Evolutionary conservation across 1,284 basidiomycete species (phyloP).

Genomic region (Ustilago cynodontis): DNA sequence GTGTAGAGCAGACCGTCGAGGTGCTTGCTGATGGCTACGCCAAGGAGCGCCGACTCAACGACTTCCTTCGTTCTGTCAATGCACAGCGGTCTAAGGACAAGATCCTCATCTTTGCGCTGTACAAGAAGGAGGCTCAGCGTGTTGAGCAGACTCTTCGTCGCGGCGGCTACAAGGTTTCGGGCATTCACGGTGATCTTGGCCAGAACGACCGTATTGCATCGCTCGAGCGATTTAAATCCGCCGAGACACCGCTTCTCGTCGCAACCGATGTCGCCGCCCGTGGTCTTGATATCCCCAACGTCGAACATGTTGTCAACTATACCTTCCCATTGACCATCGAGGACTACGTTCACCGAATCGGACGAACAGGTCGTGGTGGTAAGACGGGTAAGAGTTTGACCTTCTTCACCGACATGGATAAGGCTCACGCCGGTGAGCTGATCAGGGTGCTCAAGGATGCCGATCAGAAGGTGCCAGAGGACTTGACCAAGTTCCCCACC

Average conservation of each 20-base stretch:
- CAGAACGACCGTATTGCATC: conserved; percentile 88
- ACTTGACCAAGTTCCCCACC: conserved; percentile 88
- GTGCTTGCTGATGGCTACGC: conserved; percentile 88
- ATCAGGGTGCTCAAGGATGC: conserved; percentile 91
- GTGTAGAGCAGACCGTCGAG: conserved; percentile 83
- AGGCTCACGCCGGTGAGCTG: conserved; percentile 90
- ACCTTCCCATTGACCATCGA: conserved; percentile 84
- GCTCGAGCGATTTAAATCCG: conserved; percentile 89
- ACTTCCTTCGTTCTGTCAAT: conserved; percentile 65
- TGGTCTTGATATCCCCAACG: conserved; percentile 96
- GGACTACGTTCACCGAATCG: conserved; percentile 96
- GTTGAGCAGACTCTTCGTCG: conserved; percentile 84
- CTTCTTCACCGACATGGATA: conserved; percentile 80
- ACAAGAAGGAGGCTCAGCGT: conserved; percentile 88
- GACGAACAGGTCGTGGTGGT: conserved; percentile 93
- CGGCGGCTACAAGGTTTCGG: conserved; percentile 86
- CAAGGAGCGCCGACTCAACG: conserved; percentile 79
- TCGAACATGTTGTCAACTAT: conserved; percentile 80
- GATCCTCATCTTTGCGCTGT: conserved; percentile 92
- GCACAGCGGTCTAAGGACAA: conserved; percentile 75
- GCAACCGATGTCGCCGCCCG: conserved; percentile 98
- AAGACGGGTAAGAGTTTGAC: conserved; percentile 92
- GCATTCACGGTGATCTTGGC: conserved; percentile 91
- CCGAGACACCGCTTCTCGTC: conserved; percentile 85
- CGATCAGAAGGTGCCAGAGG: conserved; percentile 79